A percentile compares a stretch with the other conserved stretches of the same genome.
These are phyloP conservation scores for Grosmannia serpens DNA, from an alignment of 2,329 filamentous ascomycete genomes.

Conservation along the genomic window DNA sequence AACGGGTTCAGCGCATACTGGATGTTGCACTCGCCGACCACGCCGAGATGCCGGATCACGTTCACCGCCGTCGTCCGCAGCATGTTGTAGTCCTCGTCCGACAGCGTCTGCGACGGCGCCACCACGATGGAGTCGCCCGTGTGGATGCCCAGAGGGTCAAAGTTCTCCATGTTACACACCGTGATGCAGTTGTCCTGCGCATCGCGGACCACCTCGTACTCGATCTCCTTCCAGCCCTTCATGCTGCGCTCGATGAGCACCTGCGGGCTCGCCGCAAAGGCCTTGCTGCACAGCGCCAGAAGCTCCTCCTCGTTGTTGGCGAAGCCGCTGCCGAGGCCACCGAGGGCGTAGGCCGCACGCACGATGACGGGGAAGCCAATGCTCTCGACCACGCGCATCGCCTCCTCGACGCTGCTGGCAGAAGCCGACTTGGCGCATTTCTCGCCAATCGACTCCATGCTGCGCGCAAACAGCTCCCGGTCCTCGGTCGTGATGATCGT, in stretches of 20 bases:
- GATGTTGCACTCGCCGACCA: slow-evolving; percentile 98
- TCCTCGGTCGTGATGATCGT: slow-evolving; percentile 99
- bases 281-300: slow-evolving; percentile 81
- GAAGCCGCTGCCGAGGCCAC: slow-evolving; percentile 90
- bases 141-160: slow-evolving; percentile 94
- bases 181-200: slow-evolving; percentile 97
- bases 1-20: slow-evolving; percentile 95
- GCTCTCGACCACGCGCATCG: slow-evolving; percentile 72
- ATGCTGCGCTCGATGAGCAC: slow-evolving; percentile 95
- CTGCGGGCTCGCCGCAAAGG: slow-evolving; percentile 88
- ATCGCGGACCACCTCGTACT: slow-evolving; percentile 96
- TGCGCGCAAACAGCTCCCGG: slow-evolving; percentile 89
- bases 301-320: slow-evolving; percentile 79
- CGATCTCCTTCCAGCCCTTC: slow-evolving; percentile 99
- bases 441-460: slow-evolving; percentile 96
- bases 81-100: slow-evolving; percentile 99
- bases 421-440: slow-evolving; percentile 97
- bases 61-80: slow-evolving; percentile 92
- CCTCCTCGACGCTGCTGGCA: slow-evolving; percentile 78
- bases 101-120: slow-evolving; percentile 90
- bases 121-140: slow-evolving; percentile 98
- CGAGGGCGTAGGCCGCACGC: slow-evolving; percentile 88
- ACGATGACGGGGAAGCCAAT: slow-evolving; percentile 98
- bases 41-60: slow-evolving; percentile 90
- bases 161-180: slow-evolving; percentile 99